These are phyloP conservation scores for Nicotiana attenuata DNA, from an alignment of 257 asterid genomes.

Conservation along the genomic window DNA sequence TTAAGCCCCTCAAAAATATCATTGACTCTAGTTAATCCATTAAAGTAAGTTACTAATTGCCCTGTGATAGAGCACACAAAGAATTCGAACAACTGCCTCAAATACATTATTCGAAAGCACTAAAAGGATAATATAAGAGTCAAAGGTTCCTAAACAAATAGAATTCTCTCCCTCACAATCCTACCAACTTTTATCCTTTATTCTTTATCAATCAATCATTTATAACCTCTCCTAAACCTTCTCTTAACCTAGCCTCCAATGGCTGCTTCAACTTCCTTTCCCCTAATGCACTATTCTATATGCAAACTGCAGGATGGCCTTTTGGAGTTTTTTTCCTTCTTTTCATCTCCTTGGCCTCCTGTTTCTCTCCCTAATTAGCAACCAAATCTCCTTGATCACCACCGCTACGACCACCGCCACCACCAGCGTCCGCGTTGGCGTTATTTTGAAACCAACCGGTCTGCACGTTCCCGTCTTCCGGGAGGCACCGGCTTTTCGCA, in stretches of 20 bases:
- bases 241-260: constrained; percentile 50
- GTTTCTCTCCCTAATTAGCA: constrained; percentile 32
- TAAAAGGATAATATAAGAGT: not conserved
- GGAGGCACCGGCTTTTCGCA: constrained; percentile 67
- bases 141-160: constrained; percentile 14
- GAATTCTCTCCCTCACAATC: constrained; percentile 36
- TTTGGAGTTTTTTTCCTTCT: constrained; percentile 22
- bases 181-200: constrained; percentile 30
- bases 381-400: not conserved
- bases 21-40: not conserved
- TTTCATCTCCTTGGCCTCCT: constrained; percentile 48
- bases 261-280: constrained; percentile 36
- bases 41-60: not conserved
- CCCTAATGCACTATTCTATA: constrained; percentile 19
- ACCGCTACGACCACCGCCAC: not conserved
- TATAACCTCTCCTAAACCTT: constrained; percentile 38
- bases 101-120: too few relatives aligned
- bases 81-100: too few relatives aligned
- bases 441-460: not conserved
- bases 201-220: constrained; percentile 29
- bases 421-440: not conserved
- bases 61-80: not conserved
- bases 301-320: constrained; percentile 63
- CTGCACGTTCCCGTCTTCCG: constrained; percentile 33
- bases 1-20: not conserved